phyloP scores from a whole-genome alignment of 306 rosid genomes.

The Quercus alba region DNA sequence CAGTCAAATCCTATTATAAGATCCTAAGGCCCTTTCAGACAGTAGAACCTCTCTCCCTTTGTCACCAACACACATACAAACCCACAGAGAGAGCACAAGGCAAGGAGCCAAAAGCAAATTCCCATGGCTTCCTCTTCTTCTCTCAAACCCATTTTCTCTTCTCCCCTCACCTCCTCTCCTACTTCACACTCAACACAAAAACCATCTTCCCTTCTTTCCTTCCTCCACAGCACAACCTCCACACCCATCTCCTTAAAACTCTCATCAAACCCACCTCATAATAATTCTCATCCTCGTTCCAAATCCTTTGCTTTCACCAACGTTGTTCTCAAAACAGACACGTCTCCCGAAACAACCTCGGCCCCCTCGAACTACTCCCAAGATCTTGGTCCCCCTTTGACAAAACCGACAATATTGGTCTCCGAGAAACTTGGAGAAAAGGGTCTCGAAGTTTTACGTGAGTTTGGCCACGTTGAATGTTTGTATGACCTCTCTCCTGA shows the following conservation, averaged over 20 bases:
- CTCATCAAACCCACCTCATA: not conserved
- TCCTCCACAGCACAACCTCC: conserved; percentile 29
- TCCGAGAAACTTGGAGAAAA: conserved; percentile 90
- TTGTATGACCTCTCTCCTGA: conserved; percentile 50
- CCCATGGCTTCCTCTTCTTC: conserved; percentile 56
- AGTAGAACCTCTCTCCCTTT: no score
- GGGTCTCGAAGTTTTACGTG: conserved; percentile 53
- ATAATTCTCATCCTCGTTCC: not conserved
- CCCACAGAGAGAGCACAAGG: not conserved
- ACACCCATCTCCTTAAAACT: conserved; percentile 22
- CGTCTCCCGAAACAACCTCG: not conserved
- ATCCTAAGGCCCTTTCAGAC: no score
- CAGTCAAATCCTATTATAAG: no score
- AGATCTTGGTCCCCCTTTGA: not conserved
- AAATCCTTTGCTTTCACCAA: conserved; percentile 22
- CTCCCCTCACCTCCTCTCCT: conserved; percentile 10
- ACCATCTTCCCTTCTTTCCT: conserved; percentile 33
- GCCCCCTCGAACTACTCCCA: not conserved
- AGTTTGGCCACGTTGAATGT: conserved; percentile 65
- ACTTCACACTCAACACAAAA: conserved; percentile 12
- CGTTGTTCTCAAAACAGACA: conserved; percentile 34
- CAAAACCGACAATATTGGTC: conserved; percentile 56
- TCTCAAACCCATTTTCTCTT: conserved; percentile 29
- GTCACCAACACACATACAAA: not conserved
- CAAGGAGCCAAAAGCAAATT: not conserved